phyloP scores from a whole-genome alignment of 2,329 filamentous ascomycete genomes.

The Tolypocladium guangdongense region DNA sequence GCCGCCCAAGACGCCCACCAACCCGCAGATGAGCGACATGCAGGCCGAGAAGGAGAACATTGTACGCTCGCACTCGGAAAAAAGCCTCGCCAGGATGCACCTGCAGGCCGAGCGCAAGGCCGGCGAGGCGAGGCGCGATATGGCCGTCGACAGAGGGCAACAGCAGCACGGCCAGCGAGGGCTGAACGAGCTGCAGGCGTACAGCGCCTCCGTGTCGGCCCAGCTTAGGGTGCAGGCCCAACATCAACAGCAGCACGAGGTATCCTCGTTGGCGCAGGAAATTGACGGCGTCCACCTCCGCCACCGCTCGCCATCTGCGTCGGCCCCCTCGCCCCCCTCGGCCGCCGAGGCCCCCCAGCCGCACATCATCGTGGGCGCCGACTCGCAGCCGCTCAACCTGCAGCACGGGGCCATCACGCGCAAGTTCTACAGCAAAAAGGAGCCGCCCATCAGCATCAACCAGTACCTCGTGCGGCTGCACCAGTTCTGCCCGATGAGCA shows the following conservation, averaged over 20 bases:
- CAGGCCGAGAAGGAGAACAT: constrained; percentile 52
- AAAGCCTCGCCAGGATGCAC: constrained; percentile 35
- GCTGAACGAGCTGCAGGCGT: constrained; percentile 13
- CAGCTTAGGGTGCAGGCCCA: constrained; percentile 14
- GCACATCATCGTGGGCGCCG: constrained; percentile 53
- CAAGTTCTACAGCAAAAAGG: constrained; percentile 85
- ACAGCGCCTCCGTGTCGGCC: constrained; percentile 14
- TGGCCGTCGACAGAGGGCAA: background rate
- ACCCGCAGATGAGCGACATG: constrained; percentile 56
- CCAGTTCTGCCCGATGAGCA: constrained; percentile 85
- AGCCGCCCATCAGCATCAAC: constrained; percentile 71
- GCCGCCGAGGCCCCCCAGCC: constrained; percentile 28
- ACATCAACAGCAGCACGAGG: background rate
- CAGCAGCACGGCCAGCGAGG: background rate
- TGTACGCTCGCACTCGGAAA: constrained; percentile 45
- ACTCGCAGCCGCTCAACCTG: constrained; percentile 60
- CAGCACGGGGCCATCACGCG: constrained; percentile 81
- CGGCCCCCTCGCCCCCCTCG: constrained; percentile 13
- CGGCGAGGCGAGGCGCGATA: background rate
- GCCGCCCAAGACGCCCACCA: constrained; percentile 49
- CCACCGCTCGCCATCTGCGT: constrained; percentile 15
- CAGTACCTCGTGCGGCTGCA: constrained; percentile 84
- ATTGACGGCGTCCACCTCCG: constrained; percentile 47
- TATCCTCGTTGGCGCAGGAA: constrained; percentile 12
- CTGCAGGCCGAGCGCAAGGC: constrained; percentile 26